Percentiles rank a stretch among this genome's conserved stretches.
phyloP scores from a whole-genome alignment of 2,329 filamentous ascomycete genomes.

The Diaporthe sp. region DNA sequence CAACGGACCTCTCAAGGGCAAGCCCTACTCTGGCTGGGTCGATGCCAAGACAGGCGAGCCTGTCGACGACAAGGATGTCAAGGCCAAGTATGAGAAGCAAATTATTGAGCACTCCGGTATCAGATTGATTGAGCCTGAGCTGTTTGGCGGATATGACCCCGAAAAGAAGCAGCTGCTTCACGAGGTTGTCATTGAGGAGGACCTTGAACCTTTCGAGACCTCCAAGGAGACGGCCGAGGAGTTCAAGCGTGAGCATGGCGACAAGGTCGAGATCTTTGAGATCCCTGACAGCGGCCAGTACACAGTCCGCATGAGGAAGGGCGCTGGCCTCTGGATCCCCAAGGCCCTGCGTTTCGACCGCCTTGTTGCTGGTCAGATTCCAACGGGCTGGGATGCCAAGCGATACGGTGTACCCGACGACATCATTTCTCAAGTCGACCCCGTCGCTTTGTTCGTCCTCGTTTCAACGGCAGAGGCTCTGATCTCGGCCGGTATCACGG shows the following conservation, averaged over 20 bases:
- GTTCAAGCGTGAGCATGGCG: conserved; percentile 96
- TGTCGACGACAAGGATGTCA: conserved; percentile 98
- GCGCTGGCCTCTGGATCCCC: conserved; percentile 92
- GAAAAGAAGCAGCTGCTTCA: conserved; percentile 99
- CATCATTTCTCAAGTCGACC: conserved; percentile 97
- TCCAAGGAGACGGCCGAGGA: conserved; percentile 98
- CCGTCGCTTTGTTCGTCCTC: conserved; percentile 94
- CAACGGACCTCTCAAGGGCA: conserved; percentile 95
- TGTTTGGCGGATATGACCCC: conserved; percentile 97
- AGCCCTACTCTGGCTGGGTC: conserved; percentile 97
- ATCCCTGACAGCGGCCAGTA: conserved; percentile 94
- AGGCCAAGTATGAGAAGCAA: conserved; percentile 96
- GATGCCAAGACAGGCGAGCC: conserved; percentile 95
- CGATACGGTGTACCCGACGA: conserved; percentile 97
- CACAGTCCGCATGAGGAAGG: conserved; percentile 95
- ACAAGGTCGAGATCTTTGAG: conserved; percentile 98
- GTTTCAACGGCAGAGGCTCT: conserved; percentile 94
- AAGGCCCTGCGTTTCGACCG: conserved; percentile 98
- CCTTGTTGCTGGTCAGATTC: conserved; percentile 96
- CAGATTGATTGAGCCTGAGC: conserved; percentile 95
- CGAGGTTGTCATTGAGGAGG: conserved; percentile 97
- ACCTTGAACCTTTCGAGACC: conserved; percentile 95
- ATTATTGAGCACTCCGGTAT: conserved; percentile 98
- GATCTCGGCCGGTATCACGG: conserved; percentile 93
- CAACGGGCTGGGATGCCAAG: conserved; percentile 97